Base-by-base conservation (phyloP, 116 monocot genomes). In the Iris pallida region DNA sequence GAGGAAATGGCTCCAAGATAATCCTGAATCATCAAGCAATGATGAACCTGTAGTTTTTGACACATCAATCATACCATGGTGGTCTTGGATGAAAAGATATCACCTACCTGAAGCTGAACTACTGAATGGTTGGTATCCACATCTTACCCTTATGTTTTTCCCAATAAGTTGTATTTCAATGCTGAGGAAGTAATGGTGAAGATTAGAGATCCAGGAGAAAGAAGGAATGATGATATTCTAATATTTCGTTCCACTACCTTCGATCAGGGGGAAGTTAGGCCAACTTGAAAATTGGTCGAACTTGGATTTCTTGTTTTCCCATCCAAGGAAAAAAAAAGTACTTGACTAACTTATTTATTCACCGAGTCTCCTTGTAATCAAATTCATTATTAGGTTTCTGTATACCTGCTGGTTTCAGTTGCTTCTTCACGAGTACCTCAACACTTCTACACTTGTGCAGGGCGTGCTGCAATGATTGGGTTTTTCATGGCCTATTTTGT, bases 401-500 rank as follows among this genome's bases (percentile, higher is more conserved):
- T 30, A 30, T 0, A 30, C 30, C 30, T 30, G 30, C 30, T 30
- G 30, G 6, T 43, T 6, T 1, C 45, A 15, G 47, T 64, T 47
- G 47, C 9, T 64, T 46, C 47, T 64, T 61, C 61, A 61, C 45
- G 45, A 17, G 18, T 47, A 30, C 30, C 30, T 30, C 30, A 30
- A 30, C 30, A 30, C 19, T 45, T 14, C 7, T 0, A 10, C 18
- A 9, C 53, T 44, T n/a, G 16, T 78, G 52, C 86, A 98, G 97
- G 97, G 1, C 90, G 97, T 48, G 93, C 97, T 69, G 97, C 97
- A 7, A 93, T 98, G 97, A 59, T 98, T 16, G 97, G 97, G 20
- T 98, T 98, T 63, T 98, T 98, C 82, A 93, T 88, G 90, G 82
- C 93, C 0, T 98, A 98, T 52, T 85, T 92, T 68, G 97, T 98